These are phyloP conservation scores for Chenopodium formosanum DNA, from an alignment of 148 eudicot species.

Conservation along the genomic window DNA sequence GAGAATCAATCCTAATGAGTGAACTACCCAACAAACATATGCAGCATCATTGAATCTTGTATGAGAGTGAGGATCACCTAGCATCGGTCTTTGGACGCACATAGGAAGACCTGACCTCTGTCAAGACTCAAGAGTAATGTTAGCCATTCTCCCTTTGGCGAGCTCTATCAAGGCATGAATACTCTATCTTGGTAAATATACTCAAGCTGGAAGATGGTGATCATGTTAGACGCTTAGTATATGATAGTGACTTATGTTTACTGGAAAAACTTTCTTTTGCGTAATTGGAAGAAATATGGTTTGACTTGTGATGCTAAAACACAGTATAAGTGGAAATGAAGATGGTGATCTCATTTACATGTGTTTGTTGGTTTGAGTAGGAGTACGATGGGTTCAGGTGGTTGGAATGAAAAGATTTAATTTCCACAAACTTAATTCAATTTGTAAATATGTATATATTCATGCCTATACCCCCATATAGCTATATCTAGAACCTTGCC, in stretches of 20 bases:
- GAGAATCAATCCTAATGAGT: too few species aligned
- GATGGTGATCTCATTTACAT: not conserved
- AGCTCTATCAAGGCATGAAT: too few species aligned
- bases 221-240: not conserved
- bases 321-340: not conserved
- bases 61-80: too few species aligned
- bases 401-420: not conserved
- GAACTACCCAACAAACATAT: too few species aligned
- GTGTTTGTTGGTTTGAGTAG: not conserved
- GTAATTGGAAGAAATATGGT: not conserved
- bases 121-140: too few species aligned
- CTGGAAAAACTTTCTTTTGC: too few species aligned
- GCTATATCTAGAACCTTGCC: not conserved
- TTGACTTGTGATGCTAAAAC: not conserved
- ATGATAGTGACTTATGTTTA: not conserved
- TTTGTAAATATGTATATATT: not conserved
- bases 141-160: too few species aligned
- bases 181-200: too few species aligned
- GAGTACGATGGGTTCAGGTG: not conserved
- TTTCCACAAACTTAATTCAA: not conserved
- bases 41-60: too few species aligned
- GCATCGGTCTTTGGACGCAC: too few species aligned
- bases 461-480: not conserved
- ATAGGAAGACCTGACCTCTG: too few species aligned
- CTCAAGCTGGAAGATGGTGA: not conserved